These are phyloP conservation scores for Gastrodia elata DNA, from an alignment of 106 monocot species.

Conservation along the genomic window DNA sequence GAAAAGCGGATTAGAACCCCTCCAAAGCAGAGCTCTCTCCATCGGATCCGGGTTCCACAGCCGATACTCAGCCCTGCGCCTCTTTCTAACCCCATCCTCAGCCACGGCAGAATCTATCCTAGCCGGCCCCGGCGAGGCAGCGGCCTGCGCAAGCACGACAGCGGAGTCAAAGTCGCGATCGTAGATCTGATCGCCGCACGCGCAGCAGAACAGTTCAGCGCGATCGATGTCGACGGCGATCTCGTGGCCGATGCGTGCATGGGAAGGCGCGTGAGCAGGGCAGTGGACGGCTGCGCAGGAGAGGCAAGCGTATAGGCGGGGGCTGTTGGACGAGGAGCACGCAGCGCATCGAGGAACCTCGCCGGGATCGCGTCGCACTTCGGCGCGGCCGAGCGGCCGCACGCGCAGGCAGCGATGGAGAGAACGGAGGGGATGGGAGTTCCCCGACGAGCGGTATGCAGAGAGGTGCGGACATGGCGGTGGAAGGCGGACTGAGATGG, in stretches of 20 bases:
- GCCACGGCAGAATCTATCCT: slow-evolving; percentile 11
- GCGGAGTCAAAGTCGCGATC: slow-evolving; percentile 76
- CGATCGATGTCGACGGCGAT: slow-evolving; percentile 82
- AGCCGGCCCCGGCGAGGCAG: neutral
- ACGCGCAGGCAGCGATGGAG: slow-evolving; percentile 58
- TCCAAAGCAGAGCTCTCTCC: slow-evolving; percentile 28
- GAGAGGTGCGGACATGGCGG: slow-evolving; percentile 64
- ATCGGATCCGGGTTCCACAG: slow-evolving; percentile 40
- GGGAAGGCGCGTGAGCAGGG: slow-evolving; percentile 46
- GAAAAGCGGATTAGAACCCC: slow-evolving; percentile 33
- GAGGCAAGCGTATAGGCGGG: slow-evolving; percentile 79
- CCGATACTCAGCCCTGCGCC: slow-evolving; percentile 36
- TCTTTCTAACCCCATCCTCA: slow-evolving; percentile 8
- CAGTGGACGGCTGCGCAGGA: slow-evolving; percentile 64
- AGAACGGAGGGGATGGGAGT: slow-evolving; percentile 32
- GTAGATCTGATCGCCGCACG: slow-evolving; percentile 88
- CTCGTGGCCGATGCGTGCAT: slow-evolving; percentile 50
- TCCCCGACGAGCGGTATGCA: slow-evolving; percentile 24
- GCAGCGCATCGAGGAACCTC: slow-evolving; percentile 54
- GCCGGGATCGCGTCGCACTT: slow-evolving; percentile 52
- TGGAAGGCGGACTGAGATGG: slow-evolving; percentile 19
- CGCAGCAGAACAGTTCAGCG: slow-evolving; percentile 83
- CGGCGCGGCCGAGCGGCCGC: slow-evolving; percentile 46
- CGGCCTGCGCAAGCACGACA: slow-evolving; percentile 45
- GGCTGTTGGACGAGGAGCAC: slow-evolving; percentile 29